These are phyloP conservation scores for Hortaea sp. DNA, from an alignment of 2,329 filamentous ascomycete genomes.

Conservation along the genomic window DNA sequence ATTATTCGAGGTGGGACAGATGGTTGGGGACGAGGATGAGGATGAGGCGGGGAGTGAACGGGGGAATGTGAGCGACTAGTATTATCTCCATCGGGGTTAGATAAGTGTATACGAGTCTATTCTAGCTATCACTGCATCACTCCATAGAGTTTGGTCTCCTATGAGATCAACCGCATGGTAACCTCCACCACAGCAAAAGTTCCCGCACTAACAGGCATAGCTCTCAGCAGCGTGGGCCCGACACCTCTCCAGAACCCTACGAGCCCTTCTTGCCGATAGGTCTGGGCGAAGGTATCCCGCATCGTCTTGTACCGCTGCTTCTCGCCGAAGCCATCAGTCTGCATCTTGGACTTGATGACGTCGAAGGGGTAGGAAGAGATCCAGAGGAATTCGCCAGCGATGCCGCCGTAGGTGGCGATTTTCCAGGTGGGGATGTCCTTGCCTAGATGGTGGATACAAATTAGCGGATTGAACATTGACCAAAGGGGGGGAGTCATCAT, in stretches of 20 bases:
- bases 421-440: slow-evolving; percentile 71
- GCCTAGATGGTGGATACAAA: background rate
- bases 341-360: slow-evolving; percentile 99
- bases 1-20: slow-evolving; percentile 46
- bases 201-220: slow-evolving; percentile 95
- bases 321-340: slow-evolving; percentile 81
- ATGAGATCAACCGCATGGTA: slow-evolving; percentile 31
- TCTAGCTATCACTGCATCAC: no score
- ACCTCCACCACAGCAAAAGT: slow-evolving; percentile 68
- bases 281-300: slow-evolving; percentile 82
- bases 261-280: slow-evolving; percentile 64
- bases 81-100: background rate
- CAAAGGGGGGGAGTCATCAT: no score
- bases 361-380: slow-evolving; percentile 89
- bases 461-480: background rate
- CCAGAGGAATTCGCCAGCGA: slow-evolving; percentile 93
- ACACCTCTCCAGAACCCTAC: slow-evolving; percentile 93
- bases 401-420: slow-evolving; percentile 81
- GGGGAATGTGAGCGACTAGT: slow-evolving; percentile 9
- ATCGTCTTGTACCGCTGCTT: slow-evolving; percentile 67
- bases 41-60: slow-evolving; percentile 11
- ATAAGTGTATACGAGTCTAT: no score
- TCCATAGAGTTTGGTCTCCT: slow-evolving; percentile 1
- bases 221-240: slow-evolving; percentile 78
- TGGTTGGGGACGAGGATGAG: slow-evolving; percentile 26